Conservation (phyloP, 2,329 filamentous ascomycete species). For the Penicillium sp. region DNA sequence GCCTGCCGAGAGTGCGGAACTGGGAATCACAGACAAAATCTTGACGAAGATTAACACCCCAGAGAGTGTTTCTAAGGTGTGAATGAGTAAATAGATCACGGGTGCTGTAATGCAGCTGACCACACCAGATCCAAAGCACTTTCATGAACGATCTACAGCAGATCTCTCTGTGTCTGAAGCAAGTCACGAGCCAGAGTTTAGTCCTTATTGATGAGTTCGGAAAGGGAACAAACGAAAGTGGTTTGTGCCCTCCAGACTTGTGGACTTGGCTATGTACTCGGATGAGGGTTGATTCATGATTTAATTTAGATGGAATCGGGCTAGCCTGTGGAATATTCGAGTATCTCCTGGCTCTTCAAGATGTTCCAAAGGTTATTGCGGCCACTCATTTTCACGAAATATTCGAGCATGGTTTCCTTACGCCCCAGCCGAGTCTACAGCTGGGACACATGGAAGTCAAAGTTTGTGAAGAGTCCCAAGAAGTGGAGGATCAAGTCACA, state of each 20-base stretch:
- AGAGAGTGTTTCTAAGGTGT: slow-evolving; percentile 60
- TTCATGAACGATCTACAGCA: slow-evolving; percentile 87
- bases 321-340: slow-evolving; percentile 61
- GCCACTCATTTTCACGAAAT: slow-evolving; percentile 63
- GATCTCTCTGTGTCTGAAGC: slow-evolving; percentile 69
- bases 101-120: too few relatives aligned
- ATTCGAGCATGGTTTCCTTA: slow-evolving; percentile 53
- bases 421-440: slow-evolving; percentile 45
- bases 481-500: slow-evolving; percentile 54
- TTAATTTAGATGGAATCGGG: slow-evolving; percentile 64
- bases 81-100: too few relatives aligned
- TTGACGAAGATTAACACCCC: slow-evolving; percentile 78
- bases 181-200: slow-evolving; percentile 72
- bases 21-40: slow-evolving; percentile 91
- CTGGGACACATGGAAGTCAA: slow-evolving; percentile 60
- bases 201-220: slow-evolving; percentile 92
- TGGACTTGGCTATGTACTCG: too few relatives aligned
- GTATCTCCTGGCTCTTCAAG: slow-evolving; percentile 50
- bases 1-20: slow-evolving; percentile 69
- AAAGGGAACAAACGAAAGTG: slow-evolving; percentile 62
- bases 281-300: too few relatives aligned
- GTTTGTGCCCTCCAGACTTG: slow-evolving; percentile 27
- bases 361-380: slow-evolving; percentile 58
- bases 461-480: slow-evolving; percentile 42
- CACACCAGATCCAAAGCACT: slow-evolving; percentile 55